Conservation (phyloP, 2,329 filamentous ascomycete genomes). For the Atkinsonella hypoxylon region DNA sequence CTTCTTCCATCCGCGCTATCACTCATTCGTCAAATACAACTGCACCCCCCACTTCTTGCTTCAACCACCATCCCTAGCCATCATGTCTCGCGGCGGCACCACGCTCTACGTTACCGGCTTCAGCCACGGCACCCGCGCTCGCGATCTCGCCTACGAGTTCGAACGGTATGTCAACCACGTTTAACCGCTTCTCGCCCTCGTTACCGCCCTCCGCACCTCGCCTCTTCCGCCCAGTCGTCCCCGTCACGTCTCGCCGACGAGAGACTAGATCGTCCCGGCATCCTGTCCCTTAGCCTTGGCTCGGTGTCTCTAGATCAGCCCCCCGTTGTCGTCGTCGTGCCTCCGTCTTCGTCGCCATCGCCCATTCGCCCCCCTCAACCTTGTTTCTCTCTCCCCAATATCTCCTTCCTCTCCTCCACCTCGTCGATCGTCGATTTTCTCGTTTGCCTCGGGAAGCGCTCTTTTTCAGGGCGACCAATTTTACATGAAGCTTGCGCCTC, state of each 20-base stretch:
- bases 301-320: conserved; percentile 7
- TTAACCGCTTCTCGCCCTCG: conserved; percentile 26
- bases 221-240: conserved; percentile 30
- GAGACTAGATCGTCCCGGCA: conserved; percentile 11
- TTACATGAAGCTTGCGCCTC: conserved; percentile 11
- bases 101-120: conserved; percentile 99
- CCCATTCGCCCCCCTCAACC: conserved; percentile 1
- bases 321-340: conserved; percentile 14
- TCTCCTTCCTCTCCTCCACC: conserved; percentile 11
- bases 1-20: conserved; percentile 1
- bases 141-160: conserved; percentile 99
- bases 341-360: conserved; percentile 8
- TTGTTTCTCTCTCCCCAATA: conserved; percentile 6
- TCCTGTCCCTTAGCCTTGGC: conserved; percentile 16
- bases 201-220: conserved; percentile 24
- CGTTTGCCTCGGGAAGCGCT: conserved; percentile 16
- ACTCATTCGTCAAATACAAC: not conserved
- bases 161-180: conserved; percentile 85
- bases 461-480: conserved; percentile 14
- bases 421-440: conserved; percentile 16
- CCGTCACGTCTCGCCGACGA: conserved; percentile 22
- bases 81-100: conserved; percentile 84
- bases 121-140: conserved; percentile 94
- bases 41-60: conserved; percentile 4
- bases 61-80: conserved; percentile 13